phyloP scores from a whole-genome alignment of 768 basidiomycete genomes.

The Trametes gibbosa region DNA sequence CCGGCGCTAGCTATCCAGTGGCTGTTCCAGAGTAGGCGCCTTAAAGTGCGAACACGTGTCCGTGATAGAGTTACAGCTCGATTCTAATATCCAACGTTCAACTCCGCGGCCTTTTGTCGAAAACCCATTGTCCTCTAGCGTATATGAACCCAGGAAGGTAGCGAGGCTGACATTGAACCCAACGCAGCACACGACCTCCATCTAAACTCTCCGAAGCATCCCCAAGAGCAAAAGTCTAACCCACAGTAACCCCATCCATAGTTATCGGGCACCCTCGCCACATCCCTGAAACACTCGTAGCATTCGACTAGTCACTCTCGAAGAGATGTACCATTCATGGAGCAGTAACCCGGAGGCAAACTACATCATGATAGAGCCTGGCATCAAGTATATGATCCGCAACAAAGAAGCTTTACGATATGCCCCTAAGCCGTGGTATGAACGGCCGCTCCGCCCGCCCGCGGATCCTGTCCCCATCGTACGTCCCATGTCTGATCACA shows the following conservation, averaged over 20 bases:
- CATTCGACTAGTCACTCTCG: neutral
- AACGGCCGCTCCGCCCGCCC: neutral
- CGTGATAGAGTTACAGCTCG: too few species aligned
- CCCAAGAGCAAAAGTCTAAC: too few species aligned
- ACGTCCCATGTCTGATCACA: neutral
- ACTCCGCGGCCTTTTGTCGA: neutral
- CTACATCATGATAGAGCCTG: slow-evolving; percentile 13
- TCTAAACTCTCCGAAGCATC: neutral
- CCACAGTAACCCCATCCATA: too few species aligned
- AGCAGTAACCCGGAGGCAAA: neutral
- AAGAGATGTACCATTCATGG: neutral
- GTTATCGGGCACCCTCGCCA: neutral
- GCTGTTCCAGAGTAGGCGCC: neutral
- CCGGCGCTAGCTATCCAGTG: neutral
- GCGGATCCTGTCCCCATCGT: neutral
- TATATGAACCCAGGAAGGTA: neutral
- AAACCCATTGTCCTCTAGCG: neutral
- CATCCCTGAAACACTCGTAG: neutral
- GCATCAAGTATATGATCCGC: slow-evolving; percentile 5
- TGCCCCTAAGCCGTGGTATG: slow-evolving; percentile 3
- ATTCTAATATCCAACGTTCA: too few species aligned
- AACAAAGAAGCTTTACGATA: neutral
- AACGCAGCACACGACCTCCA: neutral
- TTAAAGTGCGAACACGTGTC: neutral
- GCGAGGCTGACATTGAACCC: neutral